Evolutionary conservation across 176 grass and related monocot species (phyloP).

Genomic region (Rhynchospora breviuscula): DNA sequence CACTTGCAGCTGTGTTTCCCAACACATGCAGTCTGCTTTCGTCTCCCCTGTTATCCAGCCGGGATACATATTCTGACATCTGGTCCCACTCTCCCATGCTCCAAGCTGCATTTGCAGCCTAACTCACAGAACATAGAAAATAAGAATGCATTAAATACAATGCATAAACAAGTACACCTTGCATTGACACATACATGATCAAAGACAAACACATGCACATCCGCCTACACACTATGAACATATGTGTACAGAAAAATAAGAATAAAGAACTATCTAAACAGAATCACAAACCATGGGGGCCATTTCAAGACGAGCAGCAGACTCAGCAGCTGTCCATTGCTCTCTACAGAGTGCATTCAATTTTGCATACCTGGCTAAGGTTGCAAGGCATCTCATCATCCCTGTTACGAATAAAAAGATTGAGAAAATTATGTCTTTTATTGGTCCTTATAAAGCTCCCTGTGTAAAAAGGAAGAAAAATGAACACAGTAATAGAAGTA

Average conservation of each 20-base stretch:
- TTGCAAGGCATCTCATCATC: slow-evolving; percentile 89
- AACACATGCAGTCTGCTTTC: slow-evolving; percentile 70
- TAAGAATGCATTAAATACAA: neutral
- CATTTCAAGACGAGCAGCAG: slow-evolving; percentile 89
- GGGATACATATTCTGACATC: slow-evolving; percentile 91
- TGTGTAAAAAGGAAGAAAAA: slow-evolving; percentile 6
- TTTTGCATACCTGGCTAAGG: slow-evolving; percentile 92
- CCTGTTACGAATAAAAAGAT: slow-evolving; percentile 40
- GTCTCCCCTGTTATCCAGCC: slow-evolving; percentile 75
- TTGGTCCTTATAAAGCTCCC: neutral
- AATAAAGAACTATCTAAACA: neutral
- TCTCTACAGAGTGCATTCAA: slow-evolving; percentile 83
- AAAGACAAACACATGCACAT: neutral
- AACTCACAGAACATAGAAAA: neutral
- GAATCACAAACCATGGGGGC: slow-evolving; percentile 66
- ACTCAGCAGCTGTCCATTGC: slow-evolving; percentile 95
- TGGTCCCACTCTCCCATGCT: slow-evolving; percentile 99
- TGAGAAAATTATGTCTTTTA: neutral
- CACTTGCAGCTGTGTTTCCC: slow-evolving; percentile 82
- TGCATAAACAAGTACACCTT: neutral
- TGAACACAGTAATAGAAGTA: neutral
- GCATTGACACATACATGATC: neutral
- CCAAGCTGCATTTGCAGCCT: slow-evolving; percentile 98
- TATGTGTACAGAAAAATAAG: neutral
- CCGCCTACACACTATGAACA: neutral